These are phyloP conservation scores for Leccinum fibrillosum DNA, from an alignment of 768 basidiomycete genomes.

Conservation along the genomic window DNA sequence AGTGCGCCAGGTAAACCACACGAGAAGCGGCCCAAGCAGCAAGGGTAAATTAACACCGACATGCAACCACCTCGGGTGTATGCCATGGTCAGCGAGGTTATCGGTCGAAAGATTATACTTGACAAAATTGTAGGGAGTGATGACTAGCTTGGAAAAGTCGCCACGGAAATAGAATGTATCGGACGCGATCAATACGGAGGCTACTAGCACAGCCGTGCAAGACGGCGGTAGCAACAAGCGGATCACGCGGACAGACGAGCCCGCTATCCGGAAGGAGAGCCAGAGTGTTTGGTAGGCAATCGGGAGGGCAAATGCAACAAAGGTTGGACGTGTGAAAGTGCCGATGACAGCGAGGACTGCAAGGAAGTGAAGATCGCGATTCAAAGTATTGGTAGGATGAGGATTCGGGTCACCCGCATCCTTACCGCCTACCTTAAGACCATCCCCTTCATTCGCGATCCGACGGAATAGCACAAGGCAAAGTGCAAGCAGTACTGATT, in stretches of 20 bases:
- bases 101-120: constrained; percentile 35
- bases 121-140: constrained; percentile 39
- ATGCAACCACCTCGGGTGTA: constrained; percentile 41
- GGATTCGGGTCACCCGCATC: background rate
- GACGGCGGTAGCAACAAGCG: constrained; percentile 19
- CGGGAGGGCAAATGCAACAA: constrained; percentile 32
- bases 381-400: background rate
- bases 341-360: constrained; percentile 28
- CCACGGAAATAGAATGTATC: constrained; percentile 36
- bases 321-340: constrained; percentile 36
- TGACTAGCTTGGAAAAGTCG: constrained; percentile 14
- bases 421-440: constrained; percentile 1
- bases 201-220: constrained; percentile 16
- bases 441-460: constrained; percentile 6
- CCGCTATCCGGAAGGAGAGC: constrained; percentile 5
- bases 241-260: constrained; percentile 7
- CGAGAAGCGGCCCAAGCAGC: constrained; percentile 35
- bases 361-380: constrained; percentile 24
- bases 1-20: constrained; percentile 19
- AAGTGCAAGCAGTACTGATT: constrained; percentile 30
- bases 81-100: constrained; percentile 38
- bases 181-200: constrained; percentile 18
- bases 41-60: constrained; percentile 38
- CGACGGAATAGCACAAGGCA: constrained; percentile 27
- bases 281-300: constrained; percentile 27